A percentile compares a stretch with the other conserved stretches of the same genome.
These are phyloP conservation scores for Saccharomycopsis fermentans DNA, from an alignment of 805 yeast species.

Conservation along the genomic window DNA sequence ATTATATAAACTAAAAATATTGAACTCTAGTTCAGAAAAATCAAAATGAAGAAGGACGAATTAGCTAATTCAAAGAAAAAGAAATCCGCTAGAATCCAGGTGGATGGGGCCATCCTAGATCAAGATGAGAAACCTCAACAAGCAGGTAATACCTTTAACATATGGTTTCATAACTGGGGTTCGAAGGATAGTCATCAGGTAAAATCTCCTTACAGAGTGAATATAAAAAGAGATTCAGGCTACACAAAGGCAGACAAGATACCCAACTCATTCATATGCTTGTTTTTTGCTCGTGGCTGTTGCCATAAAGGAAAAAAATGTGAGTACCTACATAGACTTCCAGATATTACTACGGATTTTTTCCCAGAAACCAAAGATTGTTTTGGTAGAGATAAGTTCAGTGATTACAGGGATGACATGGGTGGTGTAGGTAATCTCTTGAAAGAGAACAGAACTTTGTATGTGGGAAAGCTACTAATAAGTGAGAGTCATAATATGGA, in stretches of 20 bases:
- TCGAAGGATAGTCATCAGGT: conserved; percentile 53
- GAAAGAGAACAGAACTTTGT: conserved; percentile 60
- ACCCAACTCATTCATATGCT: conserved; percentile 43
- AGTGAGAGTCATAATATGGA: conserved; percentile 28
- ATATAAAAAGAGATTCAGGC: conserved; percentile 59
- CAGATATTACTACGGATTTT: conserved; percentile 43
- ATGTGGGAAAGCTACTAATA: conserved; percentile 51
- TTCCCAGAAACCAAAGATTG: conserved; percentile 66
- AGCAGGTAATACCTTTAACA: conserved; percentile 69
- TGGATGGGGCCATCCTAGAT: conserved; percentile 47
- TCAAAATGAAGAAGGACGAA: not conserved
- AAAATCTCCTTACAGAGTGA: conserved; percentile 43
- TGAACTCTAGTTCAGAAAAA: too few species aligned
- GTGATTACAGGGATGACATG: conserved; percentile 85
- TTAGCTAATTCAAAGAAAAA: conserved; percentile 17
- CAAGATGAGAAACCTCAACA: conserved; percentile 60
- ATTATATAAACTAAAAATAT: too few species aligned
- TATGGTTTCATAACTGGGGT: conserved; percentile 88
- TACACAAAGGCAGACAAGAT: conserved; percentile 56
- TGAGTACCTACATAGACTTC: conserved; percentile 68
- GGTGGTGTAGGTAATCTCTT: conserved; percentile 82
- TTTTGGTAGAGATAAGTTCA: conserved; percentile 82
- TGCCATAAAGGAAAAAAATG: conserved; percentile 75
- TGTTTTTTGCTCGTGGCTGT: conserved; percentile 83
- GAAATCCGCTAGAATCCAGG: conserved; percentile 63